Conservation (phyloP, 169 alveolate genomes). For the Cryptosporidium tyzzeri region DNA sequence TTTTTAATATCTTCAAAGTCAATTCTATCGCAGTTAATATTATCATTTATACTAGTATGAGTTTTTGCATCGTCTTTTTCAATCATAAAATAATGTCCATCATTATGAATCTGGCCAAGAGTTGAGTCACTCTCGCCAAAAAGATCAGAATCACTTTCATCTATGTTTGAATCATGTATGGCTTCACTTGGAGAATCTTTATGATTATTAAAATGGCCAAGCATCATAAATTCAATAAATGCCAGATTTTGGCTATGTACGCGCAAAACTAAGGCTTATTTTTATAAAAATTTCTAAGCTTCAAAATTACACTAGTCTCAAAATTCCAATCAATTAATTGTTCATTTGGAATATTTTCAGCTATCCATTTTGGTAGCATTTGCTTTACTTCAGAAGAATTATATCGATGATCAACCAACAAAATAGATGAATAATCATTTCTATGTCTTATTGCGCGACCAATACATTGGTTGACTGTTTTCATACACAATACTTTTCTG, state of each 20-base stretch:
- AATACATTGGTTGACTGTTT: slow-evolving; percentile 94
- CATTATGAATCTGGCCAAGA: background rate
- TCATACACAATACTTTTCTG: slow-evolving; percentile 90
- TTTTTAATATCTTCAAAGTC: slow-evolving; percentile 15
- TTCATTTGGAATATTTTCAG: slow-evolving; percentile 43
- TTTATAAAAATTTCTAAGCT: slow-evolving; percentile 31
- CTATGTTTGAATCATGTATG: background rate
- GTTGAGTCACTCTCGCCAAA: slow-evolving; percentile 45
- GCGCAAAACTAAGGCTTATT: background rate
- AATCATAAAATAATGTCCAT: too few relatives aligned
- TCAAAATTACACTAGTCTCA: background rate
- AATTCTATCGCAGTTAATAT: background rate
- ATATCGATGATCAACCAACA: slow-evolving; percentile 92
- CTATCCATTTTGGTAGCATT: slow-evolving; percentile 81
- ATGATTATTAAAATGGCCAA: background rate
- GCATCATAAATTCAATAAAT: background rate
- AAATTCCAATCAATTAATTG: slow-evolving; percentile 24
- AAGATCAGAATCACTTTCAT: slow-evolving; percentile 59
- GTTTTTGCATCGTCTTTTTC: background rate
- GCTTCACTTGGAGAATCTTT: background rate
- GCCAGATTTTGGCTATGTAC: background rate
- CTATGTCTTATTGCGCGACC: slow-evolving; percentile 97
- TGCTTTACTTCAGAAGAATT: slow-evolving; percentile 60
- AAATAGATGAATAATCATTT: slow-evolving; percentile 92
- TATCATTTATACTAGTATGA: background rate